Evolutionary conservation across 805 yeast species (phyloP).

Genomic region (Candida ovalis): DNA sequence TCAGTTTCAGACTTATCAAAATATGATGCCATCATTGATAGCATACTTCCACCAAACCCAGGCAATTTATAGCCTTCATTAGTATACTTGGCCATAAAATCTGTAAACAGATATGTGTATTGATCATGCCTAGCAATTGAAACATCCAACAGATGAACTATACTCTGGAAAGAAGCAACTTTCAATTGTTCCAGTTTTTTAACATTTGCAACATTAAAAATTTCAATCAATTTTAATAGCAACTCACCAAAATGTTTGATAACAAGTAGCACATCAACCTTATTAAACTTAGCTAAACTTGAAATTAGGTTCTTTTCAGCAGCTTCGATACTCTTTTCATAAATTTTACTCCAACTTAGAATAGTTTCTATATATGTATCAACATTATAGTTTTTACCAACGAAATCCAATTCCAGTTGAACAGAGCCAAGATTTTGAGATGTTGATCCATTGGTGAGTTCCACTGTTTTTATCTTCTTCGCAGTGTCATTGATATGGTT

Average conservation of each 20-base stretch:
- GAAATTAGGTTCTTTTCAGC: slow-evolving; percentile 41
- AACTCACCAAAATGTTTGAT: slow-evolving; percentile 60
- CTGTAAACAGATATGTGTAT: slow-evolving; percentile 52
- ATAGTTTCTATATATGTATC: slow-evolving; percentile 53
- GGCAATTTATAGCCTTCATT: slow-evolving; percentile 34
- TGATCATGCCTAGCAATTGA: slow-evolving; percentile 65
- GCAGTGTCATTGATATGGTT: slow-evolving; percentile 32
- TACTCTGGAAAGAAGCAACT: slow-evolving; percentile 44
- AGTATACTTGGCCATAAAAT: slow-evolving; percentile 36
- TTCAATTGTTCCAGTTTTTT: slow-evolving; percentile 25
- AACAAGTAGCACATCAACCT: slow-evolving; percentile 49
- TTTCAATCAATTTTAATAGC: slow-evolving; percentile 36
- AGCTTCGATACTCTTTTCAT: slow-evolving; percentile 38
- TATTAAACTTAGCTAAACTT: slow-evolving; percentile 46
- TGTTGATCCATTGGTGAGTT: slow-evolving; percentile 30
- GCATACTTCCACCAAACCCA: slow-evolving; percentile 46
- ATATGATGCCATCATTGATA: slow-evolving; percentile 42
- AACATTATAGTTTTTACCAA: slow-evolving; percentile 63
- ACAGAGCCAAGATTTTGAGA: slow-evolving; percentile 35
- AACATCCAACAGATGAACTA: slow-evolving; percentile 58
- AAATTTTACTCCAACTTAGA: slow-evolving; percentile 47
- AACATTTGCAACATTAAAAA: slow-evolving; percentile 25
- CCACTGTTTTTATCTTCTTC: slow-evolving; percentile 41
- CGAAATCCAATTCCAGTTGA: slow-evolving; percentile 59
- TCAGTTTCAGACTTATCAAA: slow-evolving; percentile 46